Evolutionary conservation across 1,284 basidiomycete species (phyloP).

Genomic region (Trametes hirsuta): DNA sequence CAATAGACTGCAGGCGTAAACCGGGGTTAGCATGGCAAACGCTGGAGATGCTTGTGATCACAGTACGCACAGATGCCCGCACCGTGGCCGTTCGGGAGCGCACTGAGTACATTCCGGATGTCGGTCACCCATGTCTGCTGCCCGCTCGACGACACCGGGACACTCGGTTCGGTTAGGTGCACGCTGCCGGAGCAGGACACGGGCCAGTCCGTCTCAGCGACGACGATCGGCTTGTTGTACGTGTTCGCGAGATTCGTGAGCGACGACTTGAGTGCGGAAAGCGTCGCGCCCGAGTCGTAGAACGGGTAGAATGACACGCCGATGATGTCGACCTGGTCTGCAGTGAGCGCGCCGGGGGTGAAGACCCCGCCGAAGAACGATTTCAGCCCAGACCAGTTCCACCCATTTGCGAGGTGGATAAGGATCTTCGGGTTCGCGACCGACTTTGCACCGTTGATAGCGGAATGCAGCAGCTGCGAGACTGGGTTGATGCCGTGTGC

Average conservation of each 20-base stretch:
- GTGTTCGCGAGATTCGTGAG: constrained; percentile 52
- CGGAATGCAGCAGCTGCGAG: constrained; percentile 65
- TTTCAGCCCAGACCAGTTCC: constrained; percentile 50
- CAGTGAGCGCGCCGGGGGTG: constrained; percentile 52
- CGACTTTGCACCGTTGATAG: constrained; percentile 49
- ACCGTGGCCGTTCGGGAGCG: constrained; percentile 51
- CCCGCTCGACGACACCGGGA: constrained; percentile 54
- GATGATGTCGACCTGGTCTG: constrained; percentile 57
- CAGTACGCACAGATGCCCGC: constrained; percentile 36
- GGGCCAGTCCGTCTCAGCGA: constrained; percentile 71
- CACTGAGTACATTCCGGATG: constrained; percentile 51
- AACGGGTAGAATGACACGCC: constrained; percentile 71
- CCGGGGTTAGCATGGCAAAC: constrained; percentile 2
- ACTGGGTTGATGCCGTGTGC: constrained; percentile 54
- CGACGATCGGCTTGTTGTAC: constrained; percentile 57
- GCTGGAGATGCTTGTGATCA: background rate
- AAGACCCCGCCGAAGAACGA: constrained; percentile 59
- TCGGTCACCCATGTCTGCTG: constrained; percentile 58
- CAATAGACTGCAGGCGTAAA: constrained; percentile 48
- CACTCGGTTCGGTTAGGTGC: constrained; percentile 50
- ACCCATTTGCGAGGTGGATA: constrained; percentile 68
- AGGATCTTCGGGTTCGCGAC: constrained; percentile 54
- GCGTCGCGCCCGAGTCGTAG: constrained; percentile 61
- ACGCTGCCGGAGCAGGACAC: constrained; percentile 47
- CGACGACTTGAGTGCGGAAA: constrained; percentile 50